Evolutionary conservation across 305 asterid species (phyloP).

Genomic region (Ruellia speciosa): DNA sequence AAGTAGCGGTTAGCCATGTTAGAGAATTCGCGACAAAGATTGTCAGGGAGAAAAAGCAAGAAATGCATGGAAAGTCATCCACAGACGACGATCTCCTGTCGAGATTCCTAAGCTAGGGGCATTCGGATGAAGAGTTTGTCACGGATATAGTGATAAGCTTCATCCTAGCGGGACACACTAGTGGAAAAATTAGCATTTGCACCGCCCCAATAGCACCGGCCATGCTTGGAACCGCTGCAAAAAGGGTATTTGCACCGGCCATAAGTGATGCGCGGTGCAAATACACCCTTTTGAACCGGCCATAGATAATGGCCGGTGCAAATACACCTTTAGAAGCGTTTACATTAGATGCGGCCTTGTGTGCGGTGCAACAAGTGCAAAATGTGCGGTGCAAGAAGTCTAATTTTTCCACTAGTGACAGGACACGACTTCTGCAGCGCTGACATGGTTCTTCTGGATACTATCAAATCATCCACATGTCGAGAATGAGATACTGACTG

Average conservation of each 20-base stretch:
- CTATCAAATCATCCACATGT: conserved; percentile 23
- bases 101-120: conserved; percentile 28
- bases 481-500: conserved; percentile 24
- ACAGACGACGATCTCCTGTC: conserved; percentile 32
- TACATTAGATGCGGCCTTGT: no score
- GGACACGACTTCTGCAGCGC: conserved; percentile 36
- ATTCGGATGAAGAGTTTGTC: conserved; percentile 23
- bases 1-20: conserved; percentile 15
- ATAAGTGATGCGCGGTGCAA: no score
- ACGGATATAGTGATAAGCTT: conserved; percentile 39
- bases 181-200: no score
- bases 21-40: conserved; percentile 28
- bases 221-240: no score
- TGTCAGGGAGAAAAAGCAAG: conserved; percentile 22
- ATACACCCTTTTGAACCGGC: no score
- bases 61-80: conserved; percentile 16
- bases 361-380: no score
- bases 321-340: no score
- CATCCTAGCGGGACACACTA: conserved; percentile 41
- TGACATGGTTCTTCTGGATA: conserved; percentile 42
- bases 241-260: no score
- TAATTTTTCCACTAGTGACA: no score
- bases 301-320: no score
- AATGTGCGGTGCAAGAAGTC: no score
- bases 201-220: no score